Evolutionary conservation across 1,139 yeast genomes (phyloP), one percentile per base, ranked within the genome.

Genomic region (Meyerozyma carpophila): DNA sequence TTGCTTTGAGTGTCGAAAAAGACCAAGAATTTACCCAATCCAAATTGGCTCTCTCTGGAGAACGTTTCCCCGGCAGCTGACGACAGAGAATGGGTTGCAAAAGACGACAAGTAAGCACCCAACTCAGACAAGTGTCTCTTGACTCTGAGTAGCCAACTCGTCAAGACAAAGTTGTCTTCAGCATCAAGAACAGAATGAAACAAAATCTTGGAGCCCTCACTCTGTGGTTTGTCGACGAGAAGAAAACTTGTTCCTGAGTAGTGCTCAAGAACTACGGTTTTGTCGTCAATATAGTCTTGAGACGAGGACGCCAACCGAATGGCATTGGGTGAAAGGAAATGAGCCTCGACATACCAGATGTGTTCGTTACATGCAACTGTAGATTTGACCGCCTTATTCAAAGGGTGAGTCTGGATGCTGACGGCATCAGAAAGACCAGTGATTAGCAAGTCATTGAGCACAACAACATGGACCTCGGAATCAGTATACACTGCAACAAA

Each of bases 41-140:
- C 73, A 48, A 59, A 65, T n/a, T 57, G 59, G 37, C 60, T 63
- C 6, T 55, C 54, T 9, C 45, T 42, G 9, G 37, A 14, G 28
- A 34, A 36, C 13, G 31, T 14, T 27, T 28, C 39, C 2, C 43
- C 46, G 28, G 46, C 29, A 3, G 31, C 36, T 7, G 43, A 43
- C 11, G 42, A 18, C 29, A 20, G 21, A n/a, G 20, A 8, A 25
- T 38, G 10, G 10, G 27, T 38, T 25, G 50, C 39, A 24, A 43
- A 39, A 5, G 61, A 50, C 1, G 57, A 49, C 4, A 58, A 44
- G 39, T 54, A 64, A 41, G 48, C 56, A 1, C 75, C 75, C 21
- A 72, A 52, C 41, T 67, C 72, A 10, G 55, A 45, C 50, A 69
- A 59, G 46, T 72, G 77, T 45, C 73, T 60, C 38, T 52, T 50